Evolutionary conservation across 352 stramenopile species (phyloP).

Genomic region (Phytopythium boreale): DNA sequence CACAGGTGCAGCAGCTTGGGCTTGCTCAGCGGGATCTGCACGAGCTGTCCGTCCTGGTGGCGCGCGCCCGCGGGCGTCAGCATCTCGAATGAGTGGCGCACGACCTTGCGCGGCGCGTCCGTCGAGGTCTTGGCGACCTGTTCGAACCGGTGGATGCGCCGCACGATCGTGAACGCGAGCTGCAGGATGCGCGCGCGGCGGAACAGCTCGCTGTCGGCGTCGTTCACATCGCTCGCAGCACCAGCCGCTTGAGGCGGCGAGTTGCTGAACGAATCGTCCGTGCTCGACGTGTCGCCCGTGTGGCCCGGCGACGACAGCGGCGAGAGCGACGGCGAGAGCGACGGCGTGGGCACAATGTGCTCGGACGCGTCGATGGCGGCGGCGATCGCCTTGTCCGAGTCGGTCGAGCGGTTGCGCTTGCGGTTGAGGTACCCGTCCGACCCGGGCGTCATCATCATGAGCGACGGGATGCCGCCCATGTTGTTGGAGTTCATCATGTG

Average conservation of each 20-base stretch:
- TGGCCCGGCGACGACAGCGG: slow-evolving; percentile 10
- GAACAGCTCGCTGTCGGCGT: slow-evolving; percentile 44
- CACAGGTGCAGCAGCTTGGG: slow-evolving; percentile 54
- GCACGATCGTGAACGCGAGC: slow-evolving; percentile 54
- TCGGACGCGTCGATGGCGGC: slow-evolving; percentile 52
- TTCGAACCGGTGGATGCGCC: slow-evolving; percentile 59
- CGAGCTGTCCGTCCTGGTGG: slow-evolving; percentile 13
- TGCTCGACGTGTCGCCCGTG: slow-evolving; percentile 5
- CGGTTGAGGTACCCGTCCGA: slow-evolving; percentile 51
- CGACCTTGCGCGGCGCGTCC: slow-evolving; percentile 23
- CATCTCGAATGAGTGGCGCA: slow-evolving; percentile 65
- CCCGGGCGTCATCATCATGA: slow-evolving; percentile 30
- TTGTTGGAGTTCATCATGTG: slow-evolving; percentile 8
- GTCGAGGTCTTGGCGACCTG: slow-evolving; percentile 37
- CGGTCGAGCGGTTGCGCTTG: slow-evolving; percentile 69
- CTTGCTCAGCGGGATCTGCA: slow-evolving; percentile 60
- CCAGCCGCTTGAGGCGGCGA: neutral
- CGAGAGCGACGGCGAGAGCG: slow-evolving; percentile 13
- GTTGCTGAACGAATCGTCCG: slow-evolving; percentile 8
- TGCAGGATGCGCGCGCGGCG: slow-evolving; percentile 55
- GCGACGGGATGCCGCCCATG: slow-evolving; percentile 19
- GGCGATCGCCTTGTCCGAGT: slow-evolving; percentile 57
- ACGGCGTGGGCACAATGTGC: slow-evolving; percentile 40
- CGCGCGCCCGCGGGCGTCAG: slow-evolving; percentile 24
- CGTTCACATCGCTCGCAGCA: slow-evolving; percentile 12